A percentile compares a stretch with the other conserved stretches of the same genome.
Conservation (phyloP, 2,329 filamentous ascomycete genomes). For the Penicillium sp. region DNA sequence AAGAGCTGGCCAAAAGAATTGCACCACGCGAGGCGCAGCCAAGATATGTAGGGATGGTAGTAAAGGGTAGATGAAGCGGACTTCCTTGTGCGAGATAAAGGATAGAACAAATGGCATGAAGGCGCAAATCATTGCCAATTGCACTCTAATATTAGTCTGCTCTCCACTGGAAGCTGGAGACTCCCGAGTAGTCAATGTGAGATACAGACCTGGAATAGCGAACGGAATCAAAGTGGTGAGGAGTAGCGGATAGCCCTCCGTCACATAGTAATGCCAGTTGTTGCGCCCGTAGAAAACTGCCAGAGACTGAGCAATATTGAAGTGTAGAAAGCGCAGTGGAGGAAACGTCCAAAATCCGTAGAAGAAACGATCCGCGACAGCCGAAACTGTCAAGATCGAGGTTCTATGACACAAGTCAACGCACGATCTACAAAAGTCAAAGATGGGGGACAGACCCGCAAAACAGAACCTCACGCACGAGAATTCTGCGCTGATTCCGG, state of each 20-base stretch:
- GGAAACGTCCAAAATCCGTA: slow-evolving; percentile 88
- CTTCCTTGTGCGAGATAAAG: slow-evolving; percentile 89
- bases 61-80: slow-evolving; percentile 93
- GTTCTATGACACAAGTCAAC: slow-evolving; percentile 41
- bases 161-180: slow-evolving; percentile 33
- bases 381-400: slow-evolving; percentile 62
- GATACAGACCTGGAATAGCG: slow-evolving; percentile 63
- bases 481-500: slow-evolving; percentile 47
- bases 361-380: slow-evolving; percentile 71
- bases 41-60: slow-evolving; percentile 83
- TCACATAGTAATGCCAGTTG: slow-evolving; percentile 88
- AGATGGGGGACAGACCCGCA: slow-evolving; percentile 50
- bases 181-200: slow-evolving; percentile 43
- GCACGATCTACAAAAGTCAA: neutral
- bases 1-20: slow-evolving; percentile 60
- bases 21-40: slow-evolving; percentile 64
- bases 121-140: slow-evolving; percentile 60
- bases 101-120: slow-evolving; percentile 67
- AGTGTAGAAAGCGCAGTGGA: slow-evolving; percentile 80
- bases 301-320: slow-evolving; percentile 85
- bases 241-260: slow-evolving; percentile 84
- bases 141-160: slow-evolving; percentile 46
- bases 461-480: slow-evolving; percentile 64
- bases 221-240: slow-evolving; percentile 84
- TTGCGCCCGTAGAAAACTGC: slow-evolving; percentile 92